phyloP scores from a whole-genome alignment of 768 basidiomycete genomes.

The Tulasnella sp. region DNA sequence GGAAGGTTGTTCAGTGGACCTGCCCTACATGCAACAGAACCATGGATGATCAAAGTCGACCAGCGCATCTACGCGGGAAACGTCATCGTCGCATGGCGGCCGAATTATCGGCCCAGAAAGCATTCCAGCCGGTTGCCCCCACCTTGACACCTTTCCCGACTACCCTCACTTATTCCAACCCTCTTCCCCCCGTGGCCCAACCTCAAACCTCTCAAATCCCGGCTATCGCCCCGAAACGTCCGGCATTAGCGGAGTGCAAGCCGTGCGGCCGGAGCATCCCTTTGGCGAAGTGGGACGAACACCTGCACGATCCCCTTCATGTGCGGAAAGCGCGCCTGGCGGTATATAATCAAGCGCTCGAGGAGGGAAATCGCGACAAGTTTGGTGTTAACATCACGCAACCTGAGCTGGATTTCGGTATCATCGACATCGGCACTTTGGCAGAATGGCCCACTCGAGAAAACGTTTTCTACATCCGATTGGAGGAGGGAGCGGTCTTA shows the following conservation, averaged over 20 bases:
- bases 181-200: background rate
- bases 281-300: background rate
- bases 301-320: background rate
- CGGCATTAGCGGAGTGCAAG: background rate
- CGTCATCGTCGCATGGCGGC: background rate
- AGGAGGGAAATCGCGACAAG: slow-evolving; percentile 26
- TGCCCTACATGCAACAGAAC: background rate
- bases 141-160: background rate
- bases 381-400: slow-evolving; percentile 20
- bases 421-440: slow-evolving; percentile 14
- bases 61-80: background rate
- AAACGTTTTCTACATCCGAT: slow-evolving; percentile 3
- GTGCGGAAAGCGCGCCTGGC: background rate
- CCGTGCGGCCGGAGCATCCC: background rate
- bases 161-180: background rate
- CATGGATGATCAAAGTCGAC: background rate
- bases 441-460: background rate
- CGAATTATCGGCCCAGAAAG: background rate
- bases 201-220: background rate
- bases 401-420: slow-evolving; percentile 15
- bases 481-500: background rate
- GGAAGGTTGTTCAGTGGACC: background rate
- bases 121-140: background rate
- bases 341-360: background rate
- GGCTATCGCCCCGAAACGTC: background rate